Conservation (phyloP, 2,329 filamentous ascomycete species). For the Magnaporthiopsis poae region DNA sequence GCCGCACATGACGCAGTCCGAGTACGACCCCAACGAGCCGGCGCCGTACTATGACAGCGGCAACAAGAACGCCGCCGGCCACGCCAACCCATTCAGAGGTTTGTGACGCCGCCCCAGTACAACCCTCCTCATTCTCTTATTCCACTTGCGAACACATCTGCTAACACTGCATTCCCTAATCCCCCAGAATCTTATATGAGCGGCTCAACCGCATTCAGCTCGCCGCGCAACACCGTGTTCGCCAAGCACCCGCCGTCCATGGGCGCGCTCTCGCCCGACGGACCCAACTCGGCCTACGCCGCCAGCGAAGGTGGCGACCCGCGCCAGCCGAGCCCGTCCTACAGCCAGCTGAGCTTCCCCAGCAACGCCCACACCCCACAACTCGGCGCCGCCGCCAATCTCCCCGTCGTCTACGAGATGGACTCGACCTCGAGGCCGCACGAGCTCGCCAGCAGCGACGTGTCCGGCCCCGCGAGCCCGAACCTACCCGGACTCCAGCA, state of each 20-base stretch:
- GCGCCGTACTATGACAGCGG: not conserved
- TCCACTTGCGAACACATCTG: not conserved
- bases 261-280: not conserved
- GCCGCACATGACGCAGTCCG: not conserved
- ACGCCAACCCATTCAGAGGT: conserved; percentile 1
- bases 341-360: conserved; percentile 1
- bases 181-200: conserved; percentile 4
- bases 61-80: not conserved
- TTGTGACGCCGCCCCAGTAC: not conserved
- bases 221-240: not conserved
- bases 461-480: not conserved
- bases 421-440: conserved; percentile 1
- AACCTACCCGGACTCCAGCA: not conserved
- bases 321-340: conserved; percentile 1
- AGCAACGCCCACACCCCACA: not conserved
- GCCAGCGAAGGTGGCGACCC: not conserved
- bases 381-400: not conserved
- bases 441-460: not conserved
- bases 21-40: not conserved
- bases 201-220: not conserved
- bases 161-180: not conserved
- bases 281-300: not conserved
- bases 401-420: conserved; percentile 7
- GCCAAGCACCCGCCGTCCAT: not conserved
- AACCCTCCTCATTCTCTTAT: no score